Percentiles rank a stretch among this genome's conserved stretches.
Conservation (phyloP, 352 stramenopile genomes). For the Pythium rhizo-oryzae region DNA sequence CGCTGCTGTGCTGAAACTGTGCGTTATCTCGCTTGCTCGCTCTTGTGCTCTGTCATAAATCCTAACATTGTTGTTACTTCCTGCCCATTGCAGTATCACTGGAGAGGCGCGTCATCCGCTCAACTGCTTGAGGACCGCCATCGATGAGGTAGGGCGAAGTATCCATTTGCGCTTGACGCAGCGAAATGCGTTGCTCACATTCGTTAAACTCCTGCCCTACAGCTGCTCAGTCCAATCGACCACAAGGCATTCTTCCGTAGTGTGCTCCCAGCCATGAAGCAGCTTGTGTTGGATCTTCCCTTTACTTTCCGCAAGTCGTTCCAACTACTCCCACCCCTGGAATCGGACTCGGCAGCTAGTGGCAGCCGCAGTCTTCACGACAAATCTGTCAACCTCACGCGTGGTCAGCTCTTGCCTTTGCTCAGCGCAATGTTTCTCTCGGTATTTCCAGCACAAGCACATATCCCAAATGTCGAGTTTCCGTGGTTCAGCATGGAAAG, state of each 20-base stretch:
- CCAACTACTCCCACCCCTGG: slow-evolving; percentile 42
- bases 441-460: slow-evolving; percentile 55
- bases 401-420: slow-evolving; percentile 44
- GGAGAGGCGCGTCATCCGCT: slow-evolving; percentile 5
- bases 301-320: slow-evolving; percentile 45
- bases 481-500: slow-evolving; percentile 51
- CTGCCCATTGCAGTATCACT: slow-evolving; percentile 13
- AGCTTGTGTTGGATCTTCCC: slow-evolving; percentile 52
- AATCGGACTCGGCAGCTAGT: background rate
- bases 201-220: background rate
- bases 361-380: background rate
- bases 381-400: slow-evolving; percentile 11
- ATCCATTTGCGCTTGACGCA: background rate
- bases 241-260: slow-evolving; percentile 41
- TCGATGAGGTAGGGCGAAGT: slow-evolving; percentile 28
- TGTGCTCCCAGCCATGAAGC: slow-evolving; percentile 53
- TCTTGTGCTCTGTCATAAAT: background rate
- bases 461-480: slow-evolving; percentile 39
- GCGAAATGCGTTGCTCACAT: background rate
- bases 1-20: slow-evolving; percentile 43
- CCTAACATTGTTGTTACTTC: background rate
- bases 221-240: slow-evolving; percentile 46
- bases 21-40: slow-evolving; percentile 23
- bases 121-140: slow-evolving; percentile 19
- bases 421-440: slow-evolving; percentile 65